Conservation (phyloP, 2,329 filamentous ascomycete genomes). For the Rhynchosporium secalis region DNA sequence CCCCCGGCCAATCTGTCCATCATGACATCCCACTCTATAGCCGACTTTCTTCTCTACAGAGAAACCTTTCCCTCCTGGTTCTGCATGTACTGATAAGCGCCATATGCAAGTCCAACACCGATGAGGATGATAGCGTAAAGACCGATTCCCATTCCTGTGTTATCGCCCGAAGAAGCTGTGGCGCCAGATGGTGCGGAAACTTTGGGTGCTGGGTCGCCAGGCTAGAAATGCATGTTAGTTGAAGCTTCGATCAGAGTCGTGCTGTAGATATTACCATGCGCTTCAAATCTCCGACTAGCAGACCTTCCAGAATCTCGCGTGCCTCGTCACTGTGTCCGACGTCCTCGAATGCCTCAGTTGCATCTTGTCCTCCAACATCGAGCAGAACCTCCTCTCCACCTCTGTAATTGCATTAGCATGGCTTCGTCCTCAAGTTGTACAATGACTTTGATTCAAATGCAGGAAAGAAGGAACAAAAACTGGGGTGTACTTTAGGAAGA, state of each 20-base stretch:
- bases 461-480: constrained; percentile 17
- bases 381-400: constrained; percentile 98
- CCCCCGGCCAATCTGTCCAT: constrained; percentile 3
- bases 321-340: constrained; percentile 99
- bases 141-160: constrained; percentile 66
- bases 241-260: neutral
- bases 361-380: constrained; percentile 93
- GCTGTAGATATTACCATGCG: constrained; percentile 61
- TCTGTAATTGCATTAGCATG: constrained; percentile 49
- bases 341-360: constrained; percentile 97
- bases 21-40: constrained; percentile 8
- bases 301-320: constrained; percentile 81
- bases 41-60: constrained; percentile 11
- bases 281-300: constrained; percentile 77
- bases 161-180: constrained; percentile 43
- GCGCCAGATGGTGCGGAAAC: constrained; percentile 52
- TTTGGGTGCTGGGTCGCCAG: constrained; percentile 77
- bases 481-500: constrained; percentile 12
- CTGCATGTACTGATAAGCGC: constrained; percentile 82
- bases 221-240: constrained; percentile 46
- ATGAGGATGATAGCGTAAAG: constrained; percentile 80
- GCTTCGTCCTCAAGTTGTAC: neutral
- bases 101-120: constrained; percentile 75
- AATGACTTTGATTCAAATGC: neutral
- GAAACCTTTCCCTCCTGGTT: constrained; percentile 33